phyloP scores from a whole-genome alignment of 257 asterid species.

The Lithospermum erythrorhizon region DNA sequence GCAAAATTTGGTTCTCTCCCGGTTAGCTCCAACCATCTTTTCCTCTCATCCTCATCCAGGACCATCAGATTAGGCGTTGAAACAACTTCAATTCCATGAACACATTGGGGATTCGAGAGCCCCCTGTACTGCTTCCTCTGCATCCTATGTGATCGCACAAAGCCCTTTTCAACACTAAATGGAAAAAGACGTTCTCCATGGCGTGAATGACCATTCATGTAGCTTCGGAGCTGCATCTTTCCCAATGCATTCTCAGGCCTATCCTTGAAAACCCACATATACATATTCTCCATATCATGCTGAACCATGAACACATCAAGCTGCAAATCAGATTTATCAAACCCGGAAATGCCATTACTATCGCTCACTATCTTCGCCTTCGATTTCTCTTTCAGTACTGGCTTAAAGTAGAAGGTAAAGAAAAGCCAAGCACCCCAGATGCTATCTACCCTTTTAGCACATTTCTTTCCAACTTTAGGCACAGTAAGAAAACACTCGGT shows the following conservation, averaged over 20 bases:
- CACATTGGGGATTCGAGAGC: constrained; percentile 69
- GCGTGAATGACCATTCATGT: constrained; percentile 75
- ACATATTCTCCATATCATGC: constrained; percentile 82
- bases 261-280: constrained; percentile 82
- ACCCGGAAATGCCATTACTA: constrained; percentile 57
- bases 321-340: constrained; percentile 55
- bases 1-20: constrained; percentile 51
- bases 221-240: constrained; percentile 75
- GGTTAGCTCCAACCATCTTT: constrained; percentile 58
- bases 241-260: constrained; percentile 66
- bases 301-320: constrained; percentile 68
- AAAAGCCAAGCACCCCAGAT: constrained; percentile 86
- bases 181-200: constrained; percentile 71
- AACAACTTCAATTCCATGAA: constrained; percentile 60
- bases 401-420: constrained; percentile 69
- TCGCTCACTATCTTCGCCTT: constrained; percentile 46
- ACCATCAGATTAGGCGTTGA: constrained; percentile 38
- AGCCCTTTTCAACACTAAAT: constrained; percentile 54
- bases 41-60: constrained; percentile 49
- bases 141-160: constrained; percentile 75
- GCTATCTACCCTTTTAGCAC: constrained; percentile 52
- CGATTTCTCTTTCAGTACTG: constrained; percentile 53
- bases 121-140: constrained; percentile 74
- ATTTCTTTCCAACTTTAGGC: constrained; percentile 44
- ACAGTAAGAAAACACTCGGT: constrained; percentile 34